Base-by-base conservation (phyloP, 768 basidiomycete species). In the Podaxis carcinomalis region DNA sequence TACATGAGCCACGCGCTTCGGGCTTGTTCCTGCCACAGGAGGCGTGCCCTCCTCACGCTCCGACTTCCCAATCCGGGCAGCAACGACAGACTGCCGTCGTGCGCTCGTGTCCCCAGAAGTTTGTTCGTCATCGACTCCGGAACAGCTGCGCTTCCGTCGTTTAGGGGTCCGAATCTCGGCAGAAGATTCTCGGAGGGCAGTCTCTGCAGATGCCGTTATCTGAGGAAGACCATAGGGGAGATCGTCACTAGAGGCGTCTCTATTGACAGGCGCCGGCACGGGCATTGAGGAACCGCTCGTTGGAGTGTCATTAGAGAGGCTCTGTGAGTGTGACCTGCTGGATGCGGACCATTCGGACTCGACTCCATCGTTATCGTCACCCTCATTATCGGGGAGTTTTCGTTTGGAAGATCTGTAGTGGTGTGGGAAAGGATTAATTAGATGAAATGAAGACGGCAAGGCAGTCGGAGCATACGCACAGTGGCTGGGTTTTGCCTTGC, bases 391-490 rank as follows among this genome's bases (percentile, higher is more conserved):
- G n/a, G 36, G 21, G 36, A 32, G 51, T 42, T 59, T 59, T 50
- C 57, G 57, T 36, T 59, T 59, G 57, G 21, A 25, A 40, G 57
- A 51, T 51, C 57, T 51, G 14, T 11, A 49, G n/a, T 37, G 32
- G 32, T 6, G 27, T 25, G 27, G 37, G 32, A 28, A 28, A 6
- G 35, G 14, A 28, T 49, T 49, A 37, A 51, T 51, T 3, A 14
- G 14, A 5, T 13, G 10, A 37, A 37, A 49, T 54, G 53, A 36
- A 39, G 19, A 46, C 1, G 40, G 25, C 35, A 23, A 51, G 50
- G 49, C 49, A 51, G 52, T 13, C 23, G 42, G 21, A 37, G 27
- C 16, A 19, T 14, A 61, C 59, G 53, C 25, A 61, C 59, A 37
- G 32, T 14, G 53, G 36, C 19, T 55, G 44, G 6, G 42, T 21